Conservation (phyloP, 495 filamentous ascomycete genomes). For the Daldinia decipiens region DNA sequence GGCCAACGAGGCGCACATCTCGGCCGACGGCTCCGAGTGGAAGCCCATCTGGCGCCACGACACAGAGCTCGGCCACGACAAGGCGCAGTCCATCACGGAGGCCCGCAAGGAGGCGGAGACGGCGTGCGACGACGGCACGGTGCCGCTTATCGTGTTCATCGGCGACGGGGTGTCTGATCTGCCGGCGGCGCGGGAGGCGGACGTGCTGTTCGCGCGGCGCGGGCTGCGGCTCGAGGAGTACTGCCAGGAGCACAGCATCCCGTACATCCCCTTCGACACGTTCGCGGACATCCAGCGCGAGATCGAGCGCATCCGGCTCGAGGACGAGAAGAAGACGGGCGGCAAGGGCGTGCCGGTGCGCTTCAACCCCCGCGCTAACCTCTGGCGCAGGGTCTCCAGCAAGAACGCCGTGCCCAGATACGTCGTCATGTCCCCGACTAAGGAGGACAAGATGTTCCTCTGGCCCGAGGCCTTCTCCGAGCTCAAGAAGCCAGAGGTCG, state of each 20-base stretch:
- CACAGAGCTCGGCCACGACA: slow-evolving; percentile 75
- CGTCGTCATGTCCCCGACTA: slow-evolving; percentile 64
- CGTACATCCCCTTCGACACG: slow-evolving; percentile 72
- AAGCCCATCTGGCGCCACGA: slow-evolving; percentile 78
- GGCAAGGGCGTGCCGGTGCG: slow-evolving; percentile 69
- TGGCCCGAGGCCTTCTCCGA: slow-evolving; percentile 72
- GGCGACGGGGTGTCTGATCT: slow-evolving; percentile 83
- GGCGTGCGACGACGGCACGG: slow-evolving; percentile 66
- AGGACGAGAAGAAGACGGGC: slow-evolving; percentile 72
- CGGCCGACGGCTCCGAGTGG: slow-evolving; percentile 68
- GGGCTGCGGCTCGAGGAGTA: slow-evolving; percentile 77
- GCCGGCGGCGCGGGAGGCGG: slow-evolving; percentile 75
- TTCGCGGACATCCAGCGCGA: slow-evolving; percentile 75
- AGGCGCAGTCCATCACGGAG: slow-evolving; percentile 71
- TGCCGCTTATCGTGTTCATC: slow-evolving; percentile 79
- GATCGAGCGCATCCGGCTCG: slow-evolving; percentile 66
- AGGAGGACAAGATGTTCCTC: slow-evolving; percentile 72
- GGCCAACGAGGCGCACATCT: slow-evolving; percentile 74
- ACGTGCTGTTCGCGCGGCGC: slow-evolving; percentile 77
- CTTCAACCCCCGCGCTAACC: slow-evolving; percentile 77
- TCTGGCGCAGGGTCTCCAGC: slow-evolving; percentile 74
- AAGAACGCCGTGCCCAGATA: slow-evolving; percentile 63
- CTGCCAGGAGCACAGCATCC: slow-evolving; percentile 71
- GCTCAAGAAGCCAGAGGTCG: slow-evolving; percentile 26
- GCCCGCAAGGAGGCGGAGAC: slow-evolving; percentile 64